phyloP scores from a whole-genome alignment of 306 rosid genomes.

The Prunus fruticosa region DNA sequence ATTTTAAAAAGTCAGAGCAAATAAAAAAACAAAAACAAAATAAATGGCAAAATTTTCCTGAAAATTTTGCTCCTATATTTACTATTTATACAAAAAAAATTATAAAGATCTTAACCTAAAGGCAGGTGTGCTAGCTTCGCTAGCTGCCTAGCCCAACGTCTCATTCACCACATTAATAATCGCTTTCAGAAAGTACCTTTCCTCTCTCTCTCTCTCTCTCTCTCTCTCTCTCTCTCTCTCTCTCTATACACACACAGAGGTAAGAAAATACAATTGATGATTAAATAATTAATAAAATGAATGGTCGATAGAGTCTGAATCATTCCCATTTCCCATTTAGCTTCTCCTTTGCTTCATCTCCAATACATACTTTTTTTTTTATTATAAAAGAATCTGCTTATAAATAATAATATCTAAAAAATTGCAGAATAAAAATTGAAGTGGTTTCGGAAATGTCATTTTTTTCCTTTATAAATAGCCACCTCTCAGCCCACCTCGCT shows the following conservation, averaged over 20 bases:
- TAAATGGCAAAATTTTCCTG: not conserved
- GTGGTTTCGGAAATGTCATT: conserved; percentile 40
- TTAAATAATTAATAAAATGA: conserved; percentile 4
- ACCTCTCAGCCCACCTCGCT: conserved; percentile 45
- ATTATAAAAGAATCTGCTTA: too few species aligned
- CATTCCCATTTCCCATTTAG: conserved; percentile 28
- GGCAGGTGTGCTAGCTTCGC: not conserved
- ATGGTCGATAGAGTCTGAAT: conserved; percentile 24
- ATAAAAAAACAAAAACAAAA: not conserved
- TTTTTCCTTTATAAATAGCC: conserved; percentile 67
- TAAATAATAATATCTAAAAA: too few species aligned
- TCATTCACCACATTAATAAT: conserved; percentile 52
- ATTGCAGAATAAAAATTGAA: not conserved
- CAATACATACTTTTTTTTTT: not conserved
- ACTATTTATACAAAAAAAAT: not conserved
- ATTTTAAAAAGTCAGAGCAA: not conserved
- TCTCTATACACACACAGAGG: not conserved
- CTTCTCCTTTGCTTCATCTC: conserved; percentile 32
- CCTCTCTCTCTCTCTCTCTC: conserved; percentile 27
- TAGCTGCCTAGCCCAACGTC: conserved; percentile 46
- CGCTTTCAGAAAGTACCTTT: conserved; percentile 40
- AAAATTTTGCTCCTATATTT: not conserved
- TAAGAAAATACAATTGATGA: not conserved
- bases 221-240: conserved; percentile 11
- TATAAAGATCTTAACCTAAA: conserved; percentile 9